phyloP scores from a whole-genome alignment of 75 land plant species.

The Gnetum montanum region DNA sequence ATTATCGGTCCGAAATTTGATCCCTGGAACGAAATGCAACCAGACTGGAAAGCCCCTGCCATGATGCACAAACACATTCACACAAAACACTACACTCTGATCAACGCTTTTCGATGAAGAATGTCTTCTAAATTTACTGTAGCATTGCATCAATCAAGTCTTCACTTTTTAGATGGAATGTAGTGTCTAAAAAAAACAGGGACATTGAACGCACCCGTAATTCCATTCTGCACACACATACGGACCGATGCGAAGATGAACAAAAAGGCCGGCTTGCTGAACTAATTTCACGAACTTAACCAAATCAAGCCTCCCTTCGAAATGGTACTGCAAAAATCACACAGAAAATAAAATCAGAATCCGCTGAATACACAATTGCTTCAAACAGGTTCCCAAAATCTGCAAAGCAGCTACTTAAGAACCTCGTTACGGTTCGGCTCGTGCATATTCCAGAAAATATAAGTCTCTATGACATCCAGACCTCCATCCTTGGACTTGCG shows the following conservation, averaged over 20 bases:
- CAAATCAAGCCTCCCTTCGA: slow-evolving; percentile 41
- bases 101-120: too few relatives aligned
- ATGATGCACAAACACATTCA: too few relatives aligned
- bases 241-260: slow-evolving; percentile 74
- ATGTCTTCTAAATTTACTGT: too few relatives aligned
- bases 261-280: slow-evolving; percentile 48
- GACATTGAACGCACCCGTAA: slow-evolving; percentile 48
- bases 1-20: slow-evolving; percentile 58
- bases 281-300: slow-evolving; percentile 47
- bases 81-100: too few relatives aligned
- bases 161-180: not conserved
- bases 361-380: not conserved
- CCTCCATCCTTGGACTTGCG: slow-evolving; percentile 14
- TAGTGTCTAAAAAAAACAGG: not conserved
- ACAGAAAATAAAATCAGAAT: not conserved
- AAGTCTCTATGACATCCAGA: slow-evolving; percentile 15
- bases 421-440: slow-evolving; percentile 5
- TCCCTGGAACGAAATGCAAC: slow-evolving; percentile 61
- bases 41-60: slow-evolving; percentile 72
- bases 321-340: slow-evolving; percentile 26
- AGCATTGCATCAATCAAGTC: slow-evolving; percentile 7
- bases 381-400: not conserved
- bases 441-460: slow-evolving; percentile 12
- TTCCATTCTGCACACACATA: slow-evolving; percentile 90
- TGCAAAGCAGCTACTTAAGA: not conserved